phyloP scores from a whole-genome alignment of 306 rosid species.

The Quercus parvula region DNA sequence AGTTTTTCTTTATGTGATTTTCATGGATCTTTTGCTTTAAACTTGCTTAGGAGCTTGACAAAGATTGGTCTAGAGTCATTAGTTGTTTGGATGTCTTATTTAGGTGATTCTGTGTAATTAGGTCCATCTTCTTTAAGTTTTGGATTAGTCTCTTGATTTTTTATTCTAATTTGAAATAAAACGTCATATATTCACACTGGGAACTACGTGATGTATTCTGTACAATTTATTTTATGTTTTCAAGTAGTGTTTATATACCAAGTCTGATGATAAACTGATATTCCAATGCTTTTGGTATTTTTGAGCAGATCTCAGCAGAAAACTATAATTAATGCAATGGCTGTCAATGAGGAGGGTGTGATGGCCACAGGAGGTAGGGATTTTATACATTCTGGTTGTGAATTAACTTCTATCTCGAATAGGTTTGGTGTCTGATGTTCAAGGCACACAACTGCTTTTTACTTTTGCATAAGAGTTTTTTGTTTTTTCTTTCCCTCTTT shows the following conservation, averaged over 20 bases:
- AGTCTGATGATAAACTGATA: constrained; percentile 3
- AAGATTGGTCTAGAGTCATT: too few species aligned
- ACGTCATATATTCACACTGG: too few species aligned
- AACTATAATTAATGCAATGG: constrained; percentile 92
- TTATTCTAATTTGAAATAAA: too few species aligned
- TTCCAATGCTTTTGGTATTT: constrained; percentile 5
- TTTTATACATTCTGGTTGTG: constrained; percentile 1
- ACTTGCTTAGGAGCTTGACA: too few species aligned
- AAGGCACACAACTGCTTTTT: background rate
- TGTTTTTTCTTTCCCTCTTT: background rate
- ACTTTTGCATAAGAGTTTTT: background rate
- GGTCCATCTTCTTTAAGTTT: too few species aligned
- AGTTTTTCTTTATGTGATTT: too few species aligned
- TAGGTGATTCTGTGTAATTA: too few species aligned
- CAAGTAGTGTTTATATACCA: background rate
- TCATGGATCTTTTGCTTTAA: too few species aligned
- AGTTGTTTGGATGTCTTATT: too few species aligned
- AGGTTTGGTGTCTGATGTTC: background rate
- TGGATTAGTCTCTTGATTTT: too few species aligned
- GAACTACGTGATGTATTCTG: too few species aligned
- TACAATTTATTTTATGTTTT: background rate
- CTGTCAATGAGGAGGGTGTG: constrained; percentile 96
- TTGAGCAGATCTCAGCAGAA: constrained; percentile 89
- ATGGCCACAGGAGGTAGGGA: constrained; percentile 89
- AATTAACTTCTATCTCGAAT: background rate